Base-by-base conservation (phyloP, 2,329 filamentous ascomycete genomes). In the Reticulascus tulasneorum region DNA sequence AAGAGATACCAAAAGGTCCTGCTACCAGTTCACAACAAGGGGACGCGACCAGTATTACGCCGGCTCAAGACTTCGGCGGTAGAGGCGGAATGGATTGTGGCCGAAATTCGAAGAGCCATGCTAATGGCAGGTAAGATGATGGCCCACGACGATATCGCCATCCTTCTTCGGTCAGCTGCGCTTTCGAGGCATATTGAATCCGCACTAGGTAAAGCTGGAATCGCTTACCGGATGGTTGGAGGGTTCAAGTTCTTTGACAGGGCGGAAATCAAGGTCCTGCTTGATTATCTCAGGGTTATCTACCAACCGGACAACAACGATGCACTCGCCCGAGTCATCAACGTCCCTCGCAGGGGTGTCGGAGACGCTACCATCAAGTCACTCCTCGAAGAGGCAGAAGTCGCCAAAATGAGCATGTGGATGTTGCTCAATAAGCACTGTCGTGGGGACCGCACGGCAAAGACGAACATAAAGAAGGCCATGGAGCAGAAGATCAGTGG, bases 201-300 rank as follows among this genome's bases (percentile, higher is more conserved):
- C 16, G 83, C 84, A 4, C 68, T 97, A 25, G 87, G 84, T 11
- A 87, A 84, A 51, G 78, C 79, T 9, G 88, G 89, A 2, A 79
- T 97, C 25, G 75, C 89, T 1, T 98, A 97, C 60, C 81, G 81
- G 32, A 96, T 97, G 90, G 82, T 97, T 33, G 91, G 78, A 23
- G 91, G 93, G 3, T 78, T 80, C 44, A 85, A 86, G 40, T 98
- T 98, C 57, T 97, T 94, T 52, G 93, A 98, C 48, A 80, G 93
- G 33, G 75, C 79, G 4, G 91, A 98, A 56, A 84, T 97, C 54
- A 94, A 93, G 58, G 73, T 88, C 7, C 58, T 97, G 1, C 63
- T 97, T 5, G 89, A 96, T 55, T 97, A 98, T 55, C 69, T 97
- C 11, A 78, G 89, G 21, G 83, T 94, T 4, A 79, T 96, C 21